Evolutionary conservation across 176 grass and related monocot genomes (phyloP), one percentile per base, ranked within the genome.

Genomic region (Triticum turgidum): DNA sequence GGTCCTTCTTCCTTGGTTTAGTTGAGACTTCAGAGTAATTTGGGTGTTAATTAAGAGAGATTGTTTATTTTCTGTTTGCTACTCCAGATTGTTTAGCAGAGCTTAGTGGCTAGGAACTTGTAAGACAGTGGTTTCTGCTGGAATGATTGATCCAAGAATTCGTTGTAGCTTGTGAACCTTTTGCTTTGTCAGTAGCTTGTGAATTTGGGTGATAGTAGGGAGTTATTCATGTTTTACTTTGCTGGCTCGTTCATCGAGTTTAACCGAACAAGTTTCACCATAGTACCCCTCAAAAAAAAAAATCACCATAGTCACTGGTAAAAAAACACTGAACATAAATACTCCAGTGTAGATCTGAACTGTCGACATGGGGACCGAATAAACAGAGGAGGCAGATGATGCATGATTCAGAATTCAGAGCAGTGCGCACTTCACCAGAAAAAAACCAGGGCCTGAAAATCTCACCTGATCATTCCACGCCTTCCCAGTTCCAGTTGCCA

Each of bases 61-160:
- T 78, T 61, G 67, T 9, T 45, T 69, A 21, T 79, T 41, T 15
- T 37, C 18, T 24, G 65, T 65, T n/a, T 69, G 3, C n/a, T 78
- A 6, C 7, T 80, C 33, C 18, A 67, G 12, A 68, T 67, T 65
- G 56, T 84, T 65, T 74, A 61, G 52, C 29, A 78, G 65, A 41
- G 65, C 49, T 35, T 35, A 77, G 64, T n/a, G 65, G 38, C 3
- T 82, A 87, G 69, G 35, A 70, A 49, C 5, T 70, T 61, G 51
- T 59, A 59, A 25, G 38, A 51, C 22, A 45, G 1, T 64, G 21
- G 54, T 62, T 3, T 51, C 41, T 27, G 30, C 27, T 63, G 0
- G 7, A 49, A 49, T 14, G 47, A 17, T 66, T 3, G 70, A 66
- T 81, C 80, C 77, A 76, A 81, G 61, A 81, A 81, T 85, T 85